Base-by-base conservation (phyloP, 768 basidiomycete genomes). In the Chalciporus piperatus region DNA sequence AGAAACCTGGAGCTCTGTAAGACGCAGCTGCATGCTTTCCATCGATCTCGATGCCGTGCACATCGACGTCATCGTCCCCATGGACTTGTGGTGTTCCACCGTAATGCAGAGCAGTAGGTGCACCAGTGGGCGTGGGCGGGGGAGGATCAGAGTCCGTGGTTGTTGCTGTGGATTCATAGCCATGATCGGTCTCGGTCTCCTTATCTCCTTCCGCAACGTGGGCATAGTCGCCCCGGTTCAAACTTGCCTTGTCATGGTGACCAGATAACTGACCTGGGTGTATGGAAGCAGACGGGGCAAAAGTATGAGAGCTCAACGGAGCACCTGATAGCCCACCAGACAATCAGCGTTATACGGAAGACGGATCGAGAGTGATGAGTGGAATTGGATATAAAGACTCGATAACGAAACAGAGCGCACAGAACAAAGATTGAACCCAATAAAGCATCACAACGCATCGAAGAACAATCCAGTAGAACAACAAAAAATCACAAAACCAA, bases 131-230 rank as follows among this genome's bases (percentile, higher is more conserved):
- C n/a, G 63, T 64, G 14, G 63, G 59, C 7, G 64, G 63, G 14
- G 51, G 54, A 51, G 64, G 63, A 51, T 61, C 59, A 6, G 63
- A 64, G 46, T 64, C 61, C 8, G 63, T 64, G 3, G 56, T 66
- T 1, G 63, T 66, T 17, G 63, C 64, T 9, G 61, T 51, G 5
- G 63, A 64, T 32, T 64, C 63, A 10, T 66, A 66, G 19, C 52
- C 63, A 33, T 63, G 59, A 35, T 64, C 63, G 1, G 48, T 62
- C 53, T 64, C 58, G 0, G 51, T 50, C 27, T 66, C 63, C 43
- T 51, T 60, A 3, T 66, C 35, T 37, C 35, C 35, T 37, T 37
- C 35, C 16, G 35, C 35, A 37, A 13, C n/a, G 6, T 8, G 13
- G 4, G 9, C 64, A 20, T 28, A 23, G 17, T 62, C 57, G n/a